Percentiles rank a stretch among this genome's conserved stretches.
phyloP scores from a whole-genome alignment of 805 yeast species.

The Metschnikowia picachoensis region DNA sequence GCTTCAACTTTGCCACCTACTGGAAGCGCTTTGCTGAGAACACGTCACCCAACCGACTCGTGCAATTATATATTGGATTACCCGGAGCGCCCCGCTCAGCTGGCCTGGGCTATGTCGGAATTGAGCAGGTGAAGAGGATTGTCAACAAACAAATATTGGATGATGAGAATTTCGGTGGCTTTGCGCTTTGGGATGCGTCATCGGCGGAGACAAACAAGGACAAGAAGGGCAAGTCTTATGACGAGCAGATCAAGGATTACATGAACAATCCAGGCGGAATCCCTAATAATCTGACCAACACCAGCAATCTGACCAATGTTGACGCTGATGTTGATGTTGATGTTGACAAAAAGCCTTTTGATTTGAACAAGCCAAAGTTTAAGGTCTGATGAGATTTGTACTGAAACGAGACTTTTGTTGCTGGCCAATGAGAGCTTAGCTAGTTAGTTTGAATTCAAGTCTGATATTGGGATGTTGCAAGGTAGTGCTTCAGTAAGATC shows the following conservation, averaged over 20 bases:
- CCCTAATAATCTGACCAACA: no score
- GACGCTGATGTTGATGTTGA: no score
- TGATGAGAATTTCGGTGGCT: conserved; percentile 51
- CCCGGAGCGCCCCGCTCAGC: conserved; percentile 55
- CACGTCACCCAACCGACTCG: conserved; percentile 62
- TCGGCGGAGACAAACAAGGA: conserved; percentile 47
- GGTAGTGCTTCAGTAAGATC: no score
- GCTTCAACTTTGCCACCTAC: conserved; percentile 57
- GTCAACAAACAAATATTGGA: conserved; percentile 7
- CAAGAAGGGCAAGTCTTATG: conserved; percentile 5
- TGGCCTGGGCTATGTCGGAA: conserved; percentile 47
- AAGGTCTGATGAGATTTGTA: no score
- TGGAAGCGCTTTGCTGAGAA: conserved; percentile 65
- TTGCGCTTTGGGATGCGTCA: conserved; percentile 86
- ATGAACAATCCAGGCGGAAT: neutral
- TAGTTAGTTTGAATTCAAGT: no score
- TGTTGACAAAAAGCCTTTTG: no score
- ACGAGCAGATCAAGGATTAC: conserved; percentile 8
- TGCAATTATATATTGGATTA: conserved; percentile 70
- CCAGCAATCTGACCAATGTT: no score
- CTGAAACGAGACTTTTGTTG: no score
- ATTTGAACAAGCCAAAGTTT: no score
- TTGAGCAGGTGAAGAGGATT: conserved; percentile 17
- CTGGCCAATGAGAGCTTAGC: no score
- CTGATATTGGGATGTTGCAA: no score